phyloP scores from a whole-genome alignment of 2,329 filamentous ascomycete species.

The Cercospora sojina region DNA sequence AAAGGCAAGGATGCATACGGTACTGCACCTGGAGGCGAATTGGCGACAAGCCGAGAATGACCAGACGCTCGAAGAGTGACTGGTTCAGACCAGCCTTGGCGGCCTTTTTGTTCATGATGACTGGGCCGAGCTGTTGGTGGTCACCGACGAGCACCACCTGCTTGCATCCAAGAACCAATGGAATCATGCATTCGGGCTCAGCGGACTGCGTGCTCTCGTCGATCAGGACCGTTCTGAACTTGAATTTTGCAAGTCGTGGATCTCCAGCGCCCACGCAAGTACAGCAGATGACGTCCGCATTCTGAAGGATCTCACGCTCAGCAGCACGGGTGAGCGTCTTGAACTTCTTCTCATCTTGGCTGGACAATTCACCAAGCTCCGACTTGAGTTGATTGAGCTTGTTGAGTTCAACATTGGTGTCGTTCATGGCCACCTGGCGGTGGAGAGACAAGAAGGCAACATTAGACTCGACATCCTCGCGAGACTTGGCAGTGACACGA shows the following conservation, averaged over 20 bases:
- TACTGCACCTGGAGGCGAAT: conserved; percentile 97
- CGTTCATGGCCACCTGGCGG: conserved; percentile 93
- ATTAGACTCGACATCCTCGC: conserved; percentile 97
- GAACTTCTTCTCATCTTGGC: conserved; percentile 97
- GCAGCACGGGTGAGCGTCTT: conserved; percentile 92
- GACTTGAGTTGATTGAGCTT: conserved; percentile 92
- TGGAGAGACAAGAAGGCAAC: conserved; percentile 94
- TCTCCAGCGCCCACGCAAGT: conserved; percentile 97
- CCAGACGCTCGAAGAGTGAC: conserved; percentile 95
- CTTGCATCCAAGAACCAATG: conserved; percentile 93
- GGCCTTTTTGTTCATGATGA: conserved; percentile 99
- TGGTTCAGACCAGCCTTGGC: conserved; percentile 97
- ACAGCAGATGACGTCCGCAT: conserved; percentile 97
- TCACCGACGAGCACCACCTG: conserved; percentile 98
- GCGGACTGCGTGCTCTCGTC: conserved; percentile 98
- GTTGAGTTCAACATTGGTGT: conserved; percentile 88
- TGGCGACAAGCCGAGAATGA: conserved; percentile 84
- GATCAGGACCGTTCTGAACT: conserved; percentile 96
- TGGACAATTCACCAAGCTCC: conserved; percentile 86
- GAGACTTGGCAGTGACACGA: conserved; percentile 95
- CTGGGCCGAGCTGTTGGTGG: conserved; percentile 94
- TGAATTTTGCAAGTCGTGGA: conserved; percentile 91
- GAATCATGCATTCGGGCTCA: conserved; percentile 98
- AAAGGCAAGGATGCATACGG: conserved; percentile 97
- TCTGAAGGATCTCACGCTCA: conserved; percentile 90